These are phyloP conservation scores for Abrus precatorius DNA, from an alignment of 306 rosid species.

Conservation along the genomic window DNA sequence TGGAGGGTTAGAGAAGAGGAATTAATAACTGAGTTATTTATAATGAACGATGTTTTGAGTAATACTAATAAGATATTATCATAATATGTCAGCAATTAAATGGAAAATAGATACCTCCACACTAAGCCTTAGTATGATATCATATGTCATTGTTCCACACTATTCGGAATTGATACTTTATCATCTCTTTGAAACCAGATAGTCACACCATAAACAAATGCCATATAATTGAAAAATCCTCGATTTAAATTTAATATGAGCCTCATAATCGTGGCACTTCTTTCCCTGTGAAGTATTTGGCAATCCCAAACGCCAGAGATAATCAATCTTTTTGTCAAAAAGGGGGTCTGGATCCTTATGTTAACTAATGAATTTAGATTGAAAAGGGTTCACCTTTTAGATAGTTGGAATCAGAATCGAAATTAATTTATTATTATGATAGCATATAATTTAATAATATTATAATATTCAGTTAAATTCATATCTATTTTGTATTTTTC, in stretches of 20 bases:
- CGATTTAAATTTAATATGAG: background rate
- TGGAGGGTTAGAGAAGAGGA: background rate
- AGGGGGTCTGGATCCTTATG: background rate
- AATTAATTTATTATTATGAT: background rate
- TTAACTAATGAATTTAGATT: background rate
- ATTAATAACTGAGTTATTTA: background rate
- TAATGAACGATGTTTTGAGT: background rate
- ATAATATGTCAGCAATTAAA: background rate
- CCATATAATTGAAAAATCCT: conserved; percentile 4
- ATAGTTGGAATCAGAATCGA: background rate
- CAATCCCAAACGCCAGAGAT: background rate
- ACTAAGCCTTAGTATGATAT: background rate
- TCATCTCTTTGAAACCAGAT: conserved; percentile 20
- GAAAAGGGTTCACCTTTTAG: background rate
- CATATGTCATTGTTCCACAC: conserved; percentile 13
- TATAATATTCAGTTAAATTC: too few species aligned
- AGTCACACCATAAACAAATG: background rate
- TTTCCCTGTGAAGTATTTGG: background rate
- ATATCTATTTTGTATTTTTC: background rate
- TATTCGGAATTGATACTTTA: conserved; percentile 23
- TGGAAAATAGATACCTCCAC: background rate
- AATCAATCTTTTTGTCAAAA: background rate
- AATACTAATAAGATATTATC: background rate
- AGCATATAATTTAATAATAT: background rate
- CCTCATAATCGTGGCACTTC: background rate